Conservation (phyloP, 2,329 filamentous ascomycete genomes). For the Ceratocystis harringtonii region DNA sequence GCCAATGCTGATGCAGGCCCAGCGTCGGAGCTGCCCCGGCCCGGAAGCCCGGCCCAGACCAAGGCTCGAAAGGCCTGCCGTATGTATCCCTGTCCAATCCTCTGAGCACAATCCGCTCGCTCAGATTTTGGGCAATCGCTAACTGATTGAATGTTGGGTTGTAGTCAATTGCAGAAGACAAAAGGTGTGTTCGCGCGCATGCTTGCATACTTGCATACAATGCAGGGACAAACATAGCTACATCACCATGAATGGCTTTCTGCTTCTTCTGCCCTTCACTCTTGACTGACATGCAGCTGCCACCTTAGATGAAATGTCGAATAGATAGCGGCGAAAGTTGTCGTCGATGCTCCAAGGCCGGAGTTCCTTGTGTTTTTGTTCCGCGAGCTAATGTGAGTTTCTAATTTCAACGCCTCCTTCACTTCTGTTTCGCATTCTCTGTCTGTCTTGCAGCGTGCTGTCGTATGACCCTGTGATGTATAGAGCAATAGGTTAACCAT, state of each 20-base stretch:
- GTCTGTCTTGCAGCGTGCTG: too few relatives aligned
- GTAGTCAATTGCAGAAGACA: constrained; percentile 12
- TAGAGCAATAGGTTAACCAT: neutral
- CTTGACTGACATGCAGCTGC: constrained; percentile 19
- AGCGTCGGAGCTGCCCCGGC: neutral
- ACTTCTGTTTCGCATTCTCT: neutral
- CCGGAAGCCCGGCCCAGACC: constrained; percentile 12
- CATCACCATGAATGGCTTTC: neutral
- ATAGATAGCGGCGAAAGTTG: constrained; percentile 25
- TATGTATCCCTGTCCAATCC: constrained; percentile 18
- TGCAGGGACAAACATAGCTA: neutral
- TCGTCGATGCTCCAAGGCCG: constrained; percentile 24
- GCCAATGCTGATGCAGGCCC: neutral
- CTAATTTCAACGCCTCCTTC: constrained; percentile 3
- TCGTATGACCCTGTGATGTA: too few relatives aligned
- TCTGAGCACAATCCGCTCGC: neutral
- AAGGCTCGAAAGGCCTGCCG: constrained; percentile 24
- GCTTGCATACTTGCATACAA: too few relatives aligned
- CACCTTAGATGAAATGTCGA: constrained; percentile 26
- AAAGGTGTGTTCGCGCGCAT: neutral
- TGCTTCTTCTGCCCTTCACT: constrained; percentile 21
- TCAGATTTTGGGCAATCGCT: too few relatives aligned
- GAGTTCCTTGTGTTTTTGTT: constrained; percentile 28
- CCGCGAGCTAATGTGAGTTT: constrained; percentile 27
- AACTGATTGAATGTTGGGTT: too few relatives aligned